These are phyloP conservation scores for Chamaenerion angustifolium DNA, from an alignment of 345 rosid species.

Conservation along the genomic window DNA sequence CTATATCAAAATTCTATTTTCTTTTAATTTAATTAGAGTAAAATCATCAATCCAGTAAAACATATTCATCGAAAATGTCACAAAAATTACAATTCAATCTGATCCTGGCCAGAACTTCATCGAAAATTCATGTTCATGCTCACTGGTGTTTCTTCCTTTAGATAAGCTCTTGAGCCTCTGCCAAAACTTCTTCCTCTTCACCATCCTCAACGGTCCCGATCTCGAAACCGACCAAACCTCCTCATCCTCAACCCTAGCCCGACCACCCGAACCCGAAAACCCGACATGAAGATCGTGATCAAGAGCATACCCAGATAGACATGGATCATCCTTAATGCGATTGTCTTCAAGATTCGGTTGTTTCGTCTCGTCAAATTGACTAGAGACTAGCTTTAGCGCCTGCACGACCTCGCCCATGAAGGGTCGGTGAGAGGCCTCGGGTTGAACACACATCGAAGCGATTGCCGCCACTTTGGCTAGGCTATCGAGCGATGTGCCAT, in stretches of 20 bases:
- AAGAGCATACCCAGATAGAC: conserved; percentile 5
- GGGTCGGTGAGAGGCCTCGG: conserved; percentile 90
- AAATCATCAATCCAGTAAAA: no score
- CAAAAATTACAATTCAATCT: not conserved
- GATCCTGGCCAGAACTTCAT: conserved; percentile 25
- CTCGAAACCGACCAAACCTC: conserved; percentile 23
- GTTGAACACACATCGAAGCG: conserved; percentile 96
- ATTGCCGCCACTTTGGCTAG: conserved; percentile 36
- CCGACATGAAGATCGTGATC: conserved; percentile 9
- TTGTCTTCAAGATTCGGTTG: conserved; percentile 15
- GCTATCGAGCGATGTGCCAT: conserved; percentile 24
- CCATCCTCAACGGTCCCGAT: conserved; percentile 32
- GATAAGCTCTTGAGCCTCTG: conserved; percentile 33
- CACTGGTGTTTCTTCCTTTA: conserved; percentile 42
- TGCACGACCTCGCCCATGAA: conserved; percentile 99
- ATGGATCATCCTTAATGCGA: conserved; percentile 11
- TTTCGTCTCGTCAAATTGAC: conserved; percentile 32
- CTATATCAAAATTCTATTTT: no score
- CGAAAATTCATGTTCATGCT: conserved; percentile 34
- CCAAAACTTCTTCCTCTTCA: conserved; percentile 35
- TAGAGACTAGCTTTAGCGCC: conserved; percentile 62
- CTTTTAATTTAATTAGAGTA: no score
- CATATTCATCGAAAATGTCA: no score
- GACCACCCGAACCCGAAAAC: conserved; percentile 14
- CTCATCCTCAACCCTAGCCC: conserved; percentile 15